Evolutionary conservation across 441 rosid genomes (phyloP), one percentile per base, ranked within the genome.

Genomic region (Viola pubescens): DNA sequence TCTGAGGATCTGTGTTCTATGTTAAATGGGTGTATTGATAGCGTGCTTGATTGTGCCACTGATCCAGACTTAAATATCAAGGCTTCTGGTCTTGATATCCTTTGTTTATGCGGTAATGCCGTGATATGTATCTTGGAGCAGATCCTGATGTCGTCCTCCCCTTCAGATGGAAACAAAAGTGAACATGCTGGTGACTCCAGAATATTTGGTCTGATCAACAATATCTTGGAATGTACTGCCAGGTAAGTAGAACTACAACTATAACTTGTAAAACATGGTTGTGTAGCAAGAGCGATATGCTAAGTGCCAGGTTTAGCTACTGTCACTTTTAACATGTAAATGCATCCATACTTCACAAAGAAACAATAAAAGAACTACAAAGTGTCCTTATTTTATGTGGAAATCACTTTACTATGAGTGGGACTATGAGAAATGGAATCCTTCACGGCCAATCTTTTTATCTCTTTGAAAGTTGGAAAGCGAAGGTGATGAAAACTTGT

Each of bases 31-130:
- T 75, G 66, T 40, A 46, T 78, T 14, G 73, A 70, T 53, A 58
- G 69, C 72, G 59, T 59, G 53, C 58, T 57, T 39, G 68, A 54
- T 49, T 6, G 10, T 60, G 58, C 54, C 53, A 61, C 44, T 43
- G 70, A 70, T 52, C 54, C 52, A 48, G 72, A 61, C 62, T 43
- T 65, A 49, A 54, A 65, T 61, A 38, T 16, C 48, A 59, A 43
- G 64, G 65, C 66, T 78, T 56, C 50, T 40, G 64, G 19, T 38
- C 52, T 55, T 26, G 46, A 59, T 60, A 57, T 69, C 54, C 58
- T 75, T 56, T 69, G 58, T 63, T 61, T 81, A 61, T 70, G 11
- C 37, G 75, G 76, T 5, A 75, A 68, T 64, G 78, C 68, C 64
- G 59, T 70, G 61, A 50, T 61, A 9, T 71, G 70, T 50, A 51